Base-by-base conservation (phyloP, 306 rosid genomes). In the Phaseolus lunatus region DNA sequence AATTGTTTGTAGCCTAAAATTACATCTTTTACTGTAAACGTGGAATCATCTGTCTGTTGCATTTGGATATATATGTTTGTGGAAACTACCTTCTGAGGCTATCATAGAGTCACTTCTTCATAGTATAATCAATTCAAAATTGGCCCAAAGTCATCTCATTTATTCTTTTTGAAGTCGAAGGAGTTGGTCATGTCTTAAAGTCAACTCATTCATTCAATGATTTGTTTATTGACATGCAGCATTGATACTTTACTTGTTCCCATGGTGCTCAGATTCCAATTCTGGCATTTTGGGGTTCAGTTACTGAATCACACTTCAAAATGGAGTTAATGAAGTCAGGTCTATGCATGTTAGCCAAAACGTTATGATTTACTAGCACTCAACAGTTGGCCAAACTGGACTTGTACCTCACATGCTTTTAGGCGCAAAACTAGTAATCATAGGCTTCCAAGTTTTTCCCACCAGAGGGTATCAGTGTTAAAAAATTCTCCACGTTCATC, bases 201-300 rank as follows among this genome's bases (percentile, higher is more conserved):
- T 82, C 85, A 82, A 76, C 47, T 13, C 19, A 11, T 16, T 62
- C 45, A 82, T 49, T 82, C 33, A 69, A 63, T 70, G 69, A 18
- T 61, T n/a, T 58, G 41, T 77, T 0, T 37, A 37, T 37, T 37
- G 43, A 37, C 11, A 37, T 53, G 39, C 15, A 18, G 35, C 48
- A 35, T 45, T 45, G 20, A 59, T 69, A 31, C 27, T 78, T 27
- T 26, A 29, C 24, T 35, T 43, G 27, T 9, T 56, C 13, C 63
- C 11, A 56, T 54, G 68, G 59, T 5, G 27, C 50, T 45, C 14
- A 58, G 50, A 56, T 48, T 63, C 78, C 67, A 33, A 20, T 72
- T 27, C 19, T 52, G 62, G 44, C 23, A 37, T 26, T 52, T 71
- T 24, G 0, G 35, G 64, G 72, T 31, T 69, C 9, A 24, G 15